These are phyloP conservation scores for Agastache rugosa DNA, from an alignment of 257 asterid genomes.

Conservation along the genomic window DNA sequence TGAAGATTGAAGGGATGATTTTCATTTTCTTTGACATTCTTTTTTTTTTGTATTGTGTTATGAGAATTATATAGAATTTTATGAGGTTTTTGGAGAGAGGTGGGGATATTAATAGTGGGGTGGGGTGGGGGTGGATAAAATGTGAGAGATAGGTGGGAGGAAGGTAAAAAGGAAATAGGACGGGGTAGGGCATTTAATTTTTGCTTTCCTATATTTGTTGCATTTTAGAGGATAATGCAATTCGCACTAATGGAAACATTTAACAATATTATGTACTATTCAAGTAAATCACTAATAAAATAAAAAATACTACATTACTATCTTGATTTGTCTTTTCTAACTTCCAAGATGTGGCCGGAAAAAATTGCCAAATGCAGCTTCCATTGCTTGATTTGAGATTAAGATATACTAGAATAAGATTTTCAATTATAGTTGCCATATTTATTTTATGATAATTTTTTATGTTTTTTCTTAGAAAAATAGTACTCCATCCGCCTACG, in stretches of 20 bases:
- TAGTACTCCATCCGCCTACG: too few species aligned
- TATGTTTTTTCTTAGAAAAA: neutral
- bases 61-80: neutral
- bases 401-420: neutral
- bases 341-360: neutral
- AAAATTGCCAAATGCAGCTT: slow-evolving; percentile 5
- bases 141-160: slow-evolving; percentile 40
- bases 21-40: slow-evolving; percentile 43
- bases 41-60: neutral
- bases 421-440: neutral
- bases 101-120: slow-evolving; percentile 43
- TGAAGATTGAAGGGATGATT: slow-evolving; percentile 46
- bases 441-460: too few species aligned
- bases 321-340: slow-evolving; percentile 13
- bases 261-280: neutral
- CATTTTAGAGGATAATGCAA: slow-evolving; percentile 30
- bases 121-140: slow-evolving; percentile 7
- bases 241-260: slow-evolving; percentile 15
- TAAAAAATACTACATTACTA: too few species aligned
- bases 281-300: neutral
- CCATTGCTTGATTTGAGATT: neutral
- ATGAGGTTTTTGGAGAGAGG: slow-evolving; percentile 14
- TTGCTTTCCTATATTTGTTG: slow-evolving; percentile 24
- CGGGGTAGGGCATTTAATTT: slow-evolving; percentile 46
- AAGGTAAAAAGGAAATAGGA: slow-evolving; percentile 44